Conservation (phyloP, 176 grass and related monocot species). For the Raddia distichophylla region DNA sequence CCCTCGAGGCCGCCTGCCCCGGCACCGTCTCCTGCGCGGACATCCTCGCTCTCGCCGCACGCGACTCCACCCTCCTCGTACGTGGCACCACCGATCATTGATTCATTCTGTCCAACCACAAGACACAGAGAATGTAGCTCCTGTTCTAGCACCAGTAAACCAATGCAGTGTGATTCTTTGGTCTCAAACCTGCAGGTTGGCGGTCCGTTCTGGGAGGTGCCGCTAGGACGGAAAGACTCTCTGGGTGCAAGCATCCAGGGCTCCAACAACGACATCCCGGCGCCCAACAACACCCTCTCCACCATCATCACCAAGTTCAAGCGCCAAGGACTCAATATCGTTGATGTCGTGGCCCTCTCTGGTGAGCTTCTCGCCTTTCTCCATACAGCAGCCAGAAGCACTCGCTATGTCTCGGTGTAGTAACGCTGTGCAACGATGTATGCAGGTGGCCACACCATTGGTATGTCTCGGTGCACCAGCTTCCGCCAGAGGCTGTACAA, state of each 20-base stretch:
- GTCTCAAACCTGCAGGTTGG: slow-evolving; percentile 58
- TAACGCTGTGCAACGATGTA: neutral
- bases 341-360: slow-evolving; percentile 79
- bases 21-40: slow-evolving; percentile 77
- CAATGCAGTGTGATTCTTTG: slow-evolving; percentile 3
- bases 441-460: slow-evolving; percentile 86
- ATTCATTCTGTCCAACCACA: neutral
- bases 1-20: slow-evolving; percentile 65
- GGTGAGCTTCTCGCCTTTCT: slow-evolving; percentile 31
- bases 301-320: slow-evolving; percentile 96
- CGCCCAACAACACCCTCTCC: slow-evolving; percentile 88
- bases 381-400: neutral
- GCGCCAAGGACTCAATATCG: slow-evolving; percentile 64
- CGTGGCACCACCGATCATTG: neutral
- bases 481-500: slow-evolving; percentile 96
- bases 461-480: slow-evolving; percentile 73
- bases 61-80: slow-evolving; percentile 68
- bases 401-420: neutral
- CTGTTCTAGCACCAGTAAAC: neutral
- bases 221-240: slow-evolving; percentile 86
- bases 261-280: slow-evolving; percentile 93
- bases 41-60: slow-evolving; percentile 62
- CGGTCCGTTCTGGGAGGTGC: slow-evolving; percentile 82
- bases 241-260: slow-evolving; percentile 74
- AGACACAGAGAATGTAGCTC: neutral